Evolutionary conservation across 257 asterid species (phyloP).

Genomic region (Solanum sparsipilum): DNA sequence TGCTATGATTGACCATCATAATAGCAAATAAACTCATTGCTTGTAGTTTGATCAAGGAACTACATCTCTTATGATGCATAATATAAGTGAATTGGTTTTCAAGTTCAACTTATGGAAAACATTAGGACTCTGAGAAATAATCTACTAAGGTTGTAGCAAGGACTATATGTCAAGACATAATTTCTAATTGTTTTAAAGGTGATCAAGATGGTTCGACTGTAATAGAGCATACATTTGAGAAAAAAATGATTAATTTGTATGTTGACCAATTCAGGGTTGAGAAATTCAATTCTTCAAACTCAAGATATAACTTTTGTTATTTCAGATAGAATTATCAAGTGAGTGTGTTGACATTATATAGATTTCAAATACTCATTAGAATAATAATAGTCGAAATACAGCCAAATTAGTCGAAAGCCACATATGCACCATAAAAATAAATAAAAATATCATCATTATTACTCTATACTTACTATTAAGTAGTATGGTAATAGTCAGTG

Average conservation of each 20-base stretch:
- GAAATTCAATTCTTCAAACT: not conserved
- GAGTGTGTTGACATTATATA: too few relatives aligned
- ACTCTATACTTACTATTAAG: not conserved
- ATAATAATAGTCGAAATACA: too few relatives aligned
- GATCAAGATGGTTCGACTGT: not conserved
- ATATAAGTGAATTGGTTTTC: not conserved
- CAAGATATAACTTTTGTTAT: not conserved
- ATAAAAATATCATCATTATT: not conserved
- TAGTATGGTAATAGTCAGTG: too few relatives aligned
- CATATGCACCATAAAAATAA: too few relatives aligned
- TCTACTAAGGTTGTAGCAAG: not conserved
- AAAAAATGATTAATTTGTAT: not conserved
- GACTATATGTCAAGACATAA: not conserved
- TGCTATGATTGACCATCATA: not conserved
- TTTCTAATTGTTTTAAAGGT: not conserved
- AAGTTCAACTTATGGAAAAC: not conserved
- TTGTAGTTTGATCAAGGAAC: not conserved
- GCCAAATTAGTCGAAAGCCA: too few relatives aligned
- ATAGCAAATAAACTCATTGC: not conserved
- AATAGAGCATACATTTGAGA: not conserved
- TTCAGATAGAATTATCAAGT: too few relatives aligned
- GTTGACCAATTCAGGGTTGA: not conserved
- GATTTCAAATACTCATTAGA: not conserved
- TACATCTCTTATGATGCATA: not conserved
- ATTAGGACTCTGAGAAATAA: not conserved